Evolutionary conservation across 768 basidiomycete species (phyloP).

Genomic region (Pisolithus albus): DNA sequence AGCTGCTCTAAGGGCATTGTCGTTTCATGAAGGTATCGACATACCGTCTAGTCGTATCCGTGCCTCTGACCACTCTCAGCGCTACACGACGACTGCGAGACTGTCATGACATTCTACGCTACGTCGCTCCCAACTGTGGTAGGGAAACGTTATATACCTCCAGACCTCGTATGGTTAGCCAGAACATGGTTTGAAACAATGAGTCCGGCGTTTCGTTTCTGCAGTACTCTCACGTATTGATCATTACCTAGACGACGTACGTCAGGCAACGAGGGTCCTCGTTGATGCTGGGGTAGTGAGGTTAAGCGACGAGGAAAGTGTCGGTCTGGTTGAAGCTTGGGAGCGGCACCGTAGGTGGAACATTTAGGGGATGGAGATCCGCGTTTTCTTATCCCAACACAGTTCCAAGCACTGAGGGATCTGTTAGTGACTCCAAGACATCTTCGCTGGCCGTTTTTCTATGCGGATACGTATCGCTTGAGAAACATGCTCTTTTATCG

Average conservation of each 20-base stretch:
- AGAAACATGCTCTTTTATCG: constrained; percentile 71
- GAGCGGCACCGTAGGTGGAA: constrained; percentile 50
- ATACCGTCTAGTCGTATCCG: not conserved
- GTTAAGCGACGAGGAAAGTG: constrained; percentile 62
- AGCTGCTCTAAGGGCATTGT: constrained; percentile 60
- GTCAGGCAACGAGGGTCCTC: constrained; percentile 67
- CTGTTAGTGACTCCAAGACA: constrained; percentile 48
- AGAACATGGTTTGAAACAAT: constrained; percentile 70
- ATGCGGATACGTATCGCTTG: constrained; percentile 75
- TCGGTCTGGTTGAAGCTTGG: constrained; percentile 52
- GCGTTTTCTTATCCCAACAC: constrained; percentile 7
- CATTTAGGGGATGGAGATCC: not conserved
- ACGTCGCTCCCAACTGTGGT: constrained; percentile 58
- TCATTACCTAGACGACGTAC: constrained; percentile 52
- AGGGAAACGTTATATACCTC: constrained; percentile 54
- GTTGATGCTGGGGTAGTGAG: constrained; percentile 71
- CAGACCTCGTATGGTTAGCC: constrained; percentile 69
- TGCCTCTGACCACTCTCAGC: constrained; percentile 36
- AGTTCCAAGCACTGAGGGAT: constrained; percentile 49
- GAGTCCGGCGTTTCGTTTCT: constrained; percentile 33
- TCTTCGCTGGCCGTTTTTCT: constrained; percentile 72
- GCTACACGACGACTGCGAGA: constrained; percentile 58
- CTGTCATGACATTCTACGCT: constrained; percentile 76
- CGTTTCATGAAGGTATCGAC: constrained; percentile 61
- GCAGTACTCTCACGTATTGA: constrained; percentile 4